Evolutionary conservation across 352 stramenopile species (phyloP).

Genomic region (Phytopythium ostracodes): DNA sequence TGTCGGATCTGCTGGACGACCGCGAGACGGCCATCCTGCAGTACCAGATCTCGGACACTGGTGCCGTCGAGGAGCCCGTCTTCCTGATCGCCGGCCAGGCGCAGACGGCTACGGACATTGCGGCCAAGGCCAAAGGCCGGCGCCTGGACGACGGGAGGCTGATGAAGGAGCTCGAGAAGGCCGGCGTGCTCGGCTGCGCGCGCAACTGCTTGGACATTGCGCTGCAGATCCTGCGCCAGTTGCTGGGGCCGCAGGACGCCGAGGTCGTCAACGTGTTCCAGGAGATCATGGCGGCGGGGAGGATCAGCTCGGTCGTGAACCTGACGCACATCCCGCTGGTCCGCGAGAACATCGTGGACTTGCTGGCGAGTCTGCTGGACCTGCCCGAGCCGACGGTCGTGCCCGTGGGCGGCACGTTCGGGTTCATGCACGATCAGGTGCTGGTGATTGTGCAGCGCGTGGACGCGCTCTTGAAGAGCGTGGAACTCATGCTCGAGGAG

Average conservation of each 20-base stretch:
- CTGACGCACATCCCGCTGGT: constrained; percentile 71
- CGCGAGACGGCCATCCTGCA: constrained; percentile 85
- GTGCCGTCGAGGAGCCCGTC: constrained; percentile 77
- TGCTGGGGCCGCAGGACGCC: constrained; percentile 66
- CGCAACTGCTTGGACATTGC: constrained; percentile 79
- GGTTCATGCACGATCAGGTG: constrained; percentile 72
- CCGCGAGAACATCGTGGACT: constrained; percentile 78
- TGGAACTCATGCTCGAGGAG: constrained; percentile 84
- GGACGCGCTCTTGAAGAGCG: constrained; percentile 73
- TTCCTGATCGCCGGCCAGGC: constrained; percentile 85
- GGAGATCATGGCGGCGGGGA: constrained; percentile 53
- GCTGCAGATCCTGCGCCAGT: constrained; percentile 76
- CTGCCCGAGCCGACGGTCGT: constrained; percentile 70
- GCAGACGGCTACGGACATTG: constrained; percentile 65
- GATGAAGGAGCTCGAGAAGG: constrained; percentile 72
- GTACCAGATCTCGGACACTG: constrained; percentile 85
- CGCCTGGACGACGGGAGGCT: constrained; percentile 56
- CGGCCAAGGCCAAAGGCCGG: constrained; percentile 47
- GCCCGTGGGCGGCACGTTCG: constrained; percentile 41
- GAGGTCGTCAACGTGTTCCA: constrained; percentile 65
- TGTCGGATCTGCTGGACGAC: constrained; percentile 85
- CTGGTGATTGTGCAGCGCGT: constrained; percentile 73
- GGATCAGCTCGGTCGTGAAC: constrained; percentile 54
- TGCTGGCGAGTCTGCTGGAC: constrained; percentile 82
- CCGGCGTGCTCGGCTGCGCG: constrained; percentile 60